Conservation (phyloP, 371 early-diverging fungal genomes). For the Smittium mucronatum region DNA sequence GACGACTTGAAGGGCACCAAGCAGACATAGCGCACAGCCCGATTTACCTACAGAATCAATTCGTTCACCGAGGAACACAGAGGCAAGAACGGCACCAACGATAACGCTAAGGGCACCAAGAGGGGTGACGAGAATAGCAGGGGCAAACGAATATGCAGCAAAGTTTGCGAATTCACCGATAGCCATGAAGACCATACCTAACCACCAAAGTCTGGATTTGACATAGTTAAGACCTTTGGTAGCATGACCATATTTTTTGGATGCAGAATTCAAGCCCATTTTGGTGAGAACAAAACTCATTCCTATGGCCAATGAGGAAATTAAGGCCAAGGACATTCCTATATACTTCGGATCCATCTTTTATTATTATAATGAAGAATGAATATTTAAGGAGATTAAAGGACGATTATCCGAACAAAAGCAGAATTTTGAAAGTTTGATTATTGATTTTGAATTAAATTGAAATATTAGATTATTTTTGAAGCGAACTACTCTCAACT, state of each 20-base stretch:
- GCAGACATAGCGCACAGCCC: slow-evolving; percentile 80
- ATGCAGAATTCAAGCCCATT: slow-evolving; percentile 70
- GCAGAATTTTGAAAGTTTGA: too few species aligned
- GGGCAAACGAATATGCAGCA: slow-evolving; percentile 88
- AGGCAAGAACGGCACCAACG: slow-evolving; percentile 80
- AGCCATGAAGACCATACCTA: slow-evolving; percentile 82
- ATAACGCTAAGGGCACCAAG: slow-evolving; percentile 79
- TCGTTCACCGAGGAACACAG: slow-evolving; percentile 74
- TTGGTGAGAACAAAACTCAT: slow-evolving; percentile 86
- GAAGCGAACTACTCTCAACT: too few species aligned
- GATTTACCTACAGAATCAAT: slow-evolving; percentile 72
- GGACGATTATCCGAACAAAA: too few species aligned
- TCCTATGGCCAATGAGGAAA: slow-evolving; percentile 78
- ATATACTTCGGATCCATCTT: slow-evolving; percentile 66
- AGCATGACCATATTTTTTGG: slow-evolving; percentile 47
- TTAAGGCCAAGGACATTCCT: slow-evolving; percentile 71
- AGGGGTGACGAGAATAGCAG: slow-evolving; percentile 83
- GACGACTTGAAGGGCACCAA: slow-evolving; percentile 78
- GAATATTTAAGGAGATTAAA: too few species aligned
- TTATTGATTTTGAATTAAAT: too few species aligned
- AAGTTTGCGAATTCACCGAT: slow-evolving; percentile 84
- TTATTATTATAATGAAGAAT: too few species aligned
- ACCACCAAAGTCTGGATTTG: slow-evolving; percentile 79
- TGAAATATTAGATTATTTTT: too few species aligned
- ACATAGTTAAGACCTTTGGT: slow-evolving; percentile 74